Evolutionary conservation across 148 eudicot genomes (phyloP).

Genomic region (Silene conica): DNA sequence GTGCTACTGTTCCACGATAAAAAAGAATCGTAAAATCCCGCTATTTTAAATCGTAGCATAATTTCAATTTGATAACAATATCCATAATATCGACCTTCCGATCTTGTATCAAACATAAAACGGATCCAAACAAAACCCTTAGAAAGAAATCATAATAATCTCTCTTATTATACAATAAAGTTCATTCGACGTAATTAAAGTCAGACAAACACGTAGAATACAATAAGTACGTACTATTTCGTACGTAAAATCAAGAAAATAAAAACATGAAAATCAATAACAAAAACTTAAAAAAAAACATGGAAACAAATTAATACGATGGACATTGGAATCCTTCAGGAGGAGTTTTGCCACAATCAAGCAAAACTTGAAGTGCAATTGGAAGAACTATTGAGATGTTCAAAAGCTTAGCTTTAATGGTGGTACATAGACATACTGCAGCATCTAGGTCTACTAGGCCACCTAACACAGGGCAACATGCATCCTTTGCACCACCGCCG

Average conservation of each 20-base stretch:
- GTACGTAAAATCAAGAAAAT: not conserved
- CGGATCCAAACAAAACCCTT: not conserved
- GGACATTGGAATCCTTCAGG: conserved; percentile 65
- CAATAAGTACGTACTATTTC: not conserved
- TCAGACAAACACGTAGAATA: not conserved
- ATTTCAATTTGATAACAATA: too few species aligned
- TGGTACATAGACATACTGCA: conserved; percentile 67
- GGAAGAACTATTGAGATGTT: conserved; percentile 53
- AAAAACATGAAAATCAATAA: not conserved
- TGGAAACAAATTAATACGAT: conserved; percentile 14
- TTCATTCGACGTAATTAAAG: not conserved
- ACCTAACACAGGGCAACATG: conserved; percentile 57
- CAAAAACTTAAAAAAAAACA: not conserved
- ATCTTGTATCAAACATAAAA: not conserved
- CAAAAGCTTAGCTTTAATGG: conserved; percentile 51
- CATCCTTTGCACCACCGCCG: conserved; percentile 43
- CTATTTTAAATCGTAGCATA: too few species aligned
- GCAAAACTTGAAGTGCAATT: conserved; percentile 54
- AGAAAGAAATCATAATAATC: not conserved
- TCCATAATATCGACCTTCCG: not conserved
- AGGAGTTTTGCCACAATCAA: conserved; percentile 58
- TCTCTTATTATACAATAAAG: not conserved
- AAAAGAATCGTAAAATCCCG: too few species aligned
- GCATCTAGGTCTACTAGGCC: conserved; percentile 65
- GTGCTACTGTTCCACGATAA: too few species aligned